Evolutionary conservation across 768 basidiomycete species (phyloP).

Genomic region (Boletus pseudo-olivaceus): DNA sequence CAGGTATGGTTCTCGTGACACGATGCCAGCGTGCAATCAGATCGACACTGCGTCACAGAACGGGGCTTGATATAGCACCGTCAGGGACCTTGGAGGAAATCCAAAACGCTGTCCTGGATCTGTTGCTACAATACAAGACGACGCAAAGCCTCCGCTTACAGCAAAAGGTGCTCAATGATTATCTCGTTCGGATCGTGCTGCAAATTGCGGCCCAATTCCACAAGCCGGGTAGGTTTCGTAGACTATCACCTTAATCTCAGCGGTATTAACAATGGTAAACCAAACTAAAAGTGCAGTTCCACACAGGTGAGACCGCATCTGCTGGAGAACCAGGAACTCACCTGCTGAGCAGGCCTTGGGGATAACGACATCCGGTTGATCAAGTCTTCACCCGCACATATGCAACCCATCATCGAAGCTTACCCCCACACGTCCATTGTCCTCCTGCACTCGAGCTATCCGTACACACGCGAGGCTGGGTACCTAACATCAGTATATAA

Average conservation of each 20-base stretch:
- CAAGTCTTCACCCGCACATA: slow-evolving; percentile 57
- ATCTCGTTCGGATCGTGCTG: slow-evolving; percentile 55
- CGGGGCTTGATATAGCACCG: slow-evolving; percentile 56
- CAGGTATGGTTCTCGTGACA: slow-evolving; percentile 22
- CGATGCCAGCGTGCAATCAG: not conserved
- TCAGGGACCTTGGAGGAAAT: slow-evolving; percentile 26
- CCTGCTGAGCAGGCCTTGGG: slow-evolving; percentile 45
- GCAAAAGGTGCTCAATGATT: slow-evolving; percentile 64
- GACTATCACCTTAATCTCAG: not conserved
- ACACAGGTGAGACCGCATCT: slow-evolving; percentile 44
- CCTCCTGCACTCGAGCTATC: slow-evolving; percentile 74
- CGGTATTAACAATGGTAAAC: not conserved
- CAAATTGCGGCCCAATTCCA: slow-evolving; percentile 46
- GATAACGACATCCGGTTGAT: slow-evolving; percentile 64
- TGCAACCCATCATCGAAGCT: slow-evolving; percentile 66
- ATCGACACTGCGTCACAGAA: slow-evolving; percentile 32
- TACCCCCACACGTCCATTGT: slow-evolving; percentile 60
- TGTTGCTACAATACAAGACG: slow-evolving; percentile 35
- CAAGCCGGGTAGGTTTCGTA: slow-evolving; percentile 53
- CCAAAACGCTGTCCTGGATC: slow-evolving; percentile 30
- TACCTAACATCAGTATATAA: slow-evolving; percentile 68
- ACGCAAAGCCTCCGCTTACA: slow-evolving; percentile 47
- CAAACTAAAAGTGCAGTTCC: slow-evolving; percentile 65
- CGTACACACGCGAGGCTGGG: slow-evolving; percentile 73
- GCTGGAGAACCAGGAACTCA: not conserved